Base-by-base conservation (phyloP, 2,329 filamentous ascomycete species). In the Colletotrichum musae region DNA sequence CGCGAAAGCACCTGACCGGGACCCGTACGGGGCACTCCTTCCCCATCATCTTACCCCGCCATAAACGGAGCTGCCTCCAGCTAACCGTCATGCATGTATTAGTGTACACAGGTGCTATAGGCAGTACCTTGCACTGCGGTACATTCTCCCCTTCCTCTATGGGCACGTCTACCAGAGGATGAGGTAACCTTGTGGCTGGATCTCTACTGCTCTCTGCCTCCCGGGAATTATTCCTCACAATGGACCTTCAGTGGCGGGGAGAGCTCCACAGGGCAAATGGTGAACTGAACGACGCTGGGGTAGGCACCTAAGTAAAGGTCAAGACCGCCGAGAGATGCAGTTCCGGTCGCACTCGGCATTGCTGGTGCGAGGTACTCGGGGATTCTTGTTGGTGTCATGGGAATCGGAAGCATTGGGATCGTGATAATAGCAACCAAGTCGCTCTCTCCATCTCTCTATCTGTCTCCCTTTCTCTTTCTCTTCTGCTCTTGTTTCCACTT, bases 1-100 rank as follows among this genome's bases (percentile, higher is more conserved):
- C 69, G 57, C 69, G 69, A 71, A 71, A 71, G 56, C 69, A 71
- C 65, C 51, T 71, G 69, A 71, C 60, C 24, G 26, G 65, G 62
- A 59, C n/a, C 18, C 39, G 32, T 36, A 36, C 32, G 24, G 32
- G 36, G 13, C 10, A 32, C 28, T 18, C 9, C 10, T 12, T 18
- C n/a, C 24, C 32, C 7, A 36, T 36, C 4, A 36, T 53, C 47
- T 16, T 57, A 58, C 60, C 60, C 60, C 60, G 60, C 60, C 51
- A 57, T 62, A 10, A 62, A 24, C 50, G 24, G 41, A 54, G 39
- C 59, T 53, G 32, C 32, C 32, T 36, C 10, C 7, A 36, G 32
- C 32, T 36, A 36, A 36, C 32, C 32, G 32, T 36, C 32, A 36
- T 36, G 32, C 32, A 36, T 36, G 32, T 36, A 32, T 3, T 32